Conservation (phyloP, 495 filamentous ascomycete species). For the Podospora appendiculata region DNA sequence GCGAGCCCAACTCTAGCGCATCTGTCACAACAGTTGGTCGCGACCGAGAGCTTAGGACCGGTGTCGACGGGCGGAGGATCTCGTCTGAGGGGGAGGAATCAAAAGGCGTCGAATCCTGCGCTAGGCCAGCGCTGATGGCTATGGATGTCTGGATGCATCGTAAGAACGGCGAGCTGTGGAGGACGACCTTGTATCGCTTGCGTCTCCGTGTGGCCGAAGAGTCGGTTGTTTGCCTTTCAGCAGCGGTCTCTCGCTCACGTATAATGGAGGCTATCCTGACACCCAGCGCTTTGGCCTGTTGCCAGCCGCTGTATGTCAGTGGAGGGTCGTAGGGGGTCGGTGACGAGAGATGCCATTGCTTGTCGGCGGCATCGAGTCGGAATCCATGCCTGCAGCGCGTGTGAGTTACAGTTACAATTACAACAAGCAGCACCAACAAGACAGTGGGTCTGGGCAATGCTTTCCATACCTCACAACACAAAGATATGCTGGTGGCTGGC, state of each 20-base stretch:
- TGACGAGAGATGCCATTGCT: slow-evolving; percentile 91
- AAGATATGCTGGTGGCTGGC: slow-evolving; percentile 43
- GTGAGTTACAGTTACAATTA: background rate
- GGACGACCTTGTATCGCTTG: slow-evolving; percentile 65
- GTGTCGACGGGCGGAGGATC: background rate
- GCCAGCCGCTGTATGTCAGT: slow-evolving; percentile 91
- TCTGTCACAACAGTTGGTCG: slow-evolving; percentile 10
- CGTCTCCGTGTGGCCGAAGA: slow-evolving; percentile 25
- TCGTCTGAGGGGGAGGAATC: slow-evolving; percentile 16
- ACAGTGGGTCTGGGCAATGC: too few species aligned
- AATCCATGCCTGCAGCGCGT: slow-evolving; percentile 65
- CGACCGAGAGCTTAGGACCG: slow-evolving; percentile 4
- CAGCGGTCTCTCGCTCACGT: slow-evolving; percentile 34
- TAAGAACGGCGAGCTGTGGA: slow-evolving; percentile 88
- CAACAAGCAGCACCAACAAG: too few species aligned
- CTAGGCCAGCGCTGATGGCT: slow-evolving; percentile 81
- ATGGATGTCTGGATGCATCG: slow-evolving; percentile 91
- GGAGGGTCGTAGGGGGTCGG: slow-evolving; percentile 94
- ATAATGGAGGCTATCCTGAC: slow-evolving; percentile 71
- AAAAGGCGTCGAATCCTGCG: slow-evolving; percentile 45
- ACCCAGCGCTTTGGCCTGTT: slow-evolving; percentile 72
- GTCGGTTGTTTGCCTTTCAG: slow-evolving; percentile 4
- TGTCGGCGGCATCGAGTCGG: slow-evolving; percentile 86
- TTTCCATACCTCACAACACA: slow-evolving; percentile 69
- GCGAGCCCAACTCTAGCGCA: background rate